These are phyloP conservation scores for Cystobasidium onofrii DNA, from an alignment of 768 basidiomycete species.

Conservation along the genomic window DNA sequence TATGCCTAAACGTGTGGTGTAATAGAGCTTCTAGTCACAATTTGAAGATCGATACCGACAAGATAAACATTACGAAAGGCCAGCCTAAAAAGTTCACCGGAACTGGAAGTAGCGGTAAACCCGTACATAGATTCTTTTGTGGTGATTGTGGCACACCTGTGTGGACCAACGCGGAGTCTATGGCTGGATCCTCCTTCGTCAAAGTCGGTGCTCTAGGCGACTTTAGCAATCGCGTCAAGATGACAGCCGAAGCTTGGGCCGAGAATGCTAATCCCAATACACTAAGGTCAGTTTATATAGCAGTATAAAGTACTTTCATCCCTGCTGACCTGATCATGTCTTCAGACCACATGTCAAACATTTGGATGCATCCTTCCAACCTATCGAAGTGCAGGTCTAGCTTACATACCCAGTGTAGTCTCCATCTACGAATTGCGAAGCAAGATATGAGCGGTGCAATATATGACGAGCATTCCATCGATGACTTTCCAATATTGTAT, in stretches of 20 bases:
- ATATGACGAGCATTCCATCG: too few species aligned
- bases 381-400: neutral
- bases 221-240: slow-evolving; percentile 2
- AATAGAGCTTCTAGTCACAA: slow-evolving; percentile 21
- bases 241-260: slow-evolving; percentile 1
- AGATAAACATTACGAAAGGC: neutral
- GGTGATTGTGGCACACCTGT: slow-evolving; percentile 28
- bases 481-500: neutral
- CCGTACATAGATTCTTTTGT: slow-evolving; percentile 29
- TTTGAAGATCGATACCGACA: neutral
- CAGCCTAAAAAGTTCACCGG: neutral
- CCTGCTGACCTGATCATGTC: too few species aligned
- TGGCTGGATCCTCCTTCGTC: slow-evolving; percentile 9
- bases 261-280: slow-evolving; percentile 25
- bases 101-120: slow-evolving; percentile 13
- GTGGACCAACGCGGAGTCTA: neutral
- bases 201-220: slow-evolving; percentile 21
- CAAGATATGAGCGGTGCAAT: too few species aligned
- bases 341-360: neutral
- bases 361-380: neutral
- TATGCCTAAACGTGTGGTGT: neutral
- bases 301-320: too few species aligned
- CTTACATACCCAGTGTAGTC: neutral
- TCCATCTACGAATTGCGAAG: too few species aligned
- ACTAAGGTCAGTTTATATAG: neutral